Conservation (phyloP, 78 protist genomes). For the Dictyostelium firmibasis region DNA sequence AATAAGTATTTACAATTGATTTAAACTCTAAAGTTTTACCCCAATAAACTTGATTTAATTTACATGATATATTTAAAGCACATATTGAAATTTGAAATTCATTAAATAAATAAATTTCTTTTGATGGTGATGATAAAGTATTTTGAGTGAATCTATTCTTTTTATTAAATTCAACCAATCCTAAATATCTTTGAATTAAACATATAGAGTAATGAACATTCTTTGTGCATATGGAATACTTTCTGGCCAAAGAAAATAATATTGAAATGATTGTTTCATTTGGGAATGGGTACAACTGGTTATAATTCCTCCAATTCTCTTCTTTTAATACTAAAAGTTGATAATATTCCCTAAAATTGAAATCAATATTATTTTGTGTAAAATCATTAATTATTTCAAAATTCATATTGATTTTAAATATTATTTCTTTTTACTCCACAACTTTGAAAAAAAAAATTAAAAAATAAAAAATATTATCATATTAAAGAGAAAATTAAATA, state of each 20-base stretch:
- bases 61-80: slow-evolving; percentile 35
- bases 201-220: slow-evolving; percentile 73
- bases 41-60: slow-evolving; percentile 16
- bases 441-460: no score
- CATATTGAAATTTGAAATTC: slow-evolving; percentile 42
- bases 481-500: no score
- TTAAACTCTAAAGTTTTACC: not conserved
- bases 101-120: not conserved
- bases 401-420: not conserved
- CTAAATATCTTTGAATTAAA: slow-evolving; percentile 68
- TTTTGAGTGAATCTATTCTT: not conserved
- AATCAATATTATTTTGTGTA: not conserved
- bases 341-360: slow-evolving; percentile 19
- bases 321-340: slow-evolving; percentile 3
- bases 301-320: slow-evolving; percentile 44
- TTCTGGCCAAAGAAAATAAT: slow-evolving; percentile 11
- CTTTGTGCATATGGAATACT: not conserved
- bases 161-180: slow-evolving; percentile 41
- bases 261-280: not conserved
- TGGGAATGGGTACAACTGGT: slow-evolving; percentile 51
- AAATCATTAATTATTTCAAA: slow-evolving; percentile 1
- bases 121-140: not conserved
- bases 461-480: no score
- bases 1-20: not conserved
- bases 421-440: no score